Conservation (phyloP, 495 filamentous ascomycete species). For the Gamarada debralockiae region DNA sequence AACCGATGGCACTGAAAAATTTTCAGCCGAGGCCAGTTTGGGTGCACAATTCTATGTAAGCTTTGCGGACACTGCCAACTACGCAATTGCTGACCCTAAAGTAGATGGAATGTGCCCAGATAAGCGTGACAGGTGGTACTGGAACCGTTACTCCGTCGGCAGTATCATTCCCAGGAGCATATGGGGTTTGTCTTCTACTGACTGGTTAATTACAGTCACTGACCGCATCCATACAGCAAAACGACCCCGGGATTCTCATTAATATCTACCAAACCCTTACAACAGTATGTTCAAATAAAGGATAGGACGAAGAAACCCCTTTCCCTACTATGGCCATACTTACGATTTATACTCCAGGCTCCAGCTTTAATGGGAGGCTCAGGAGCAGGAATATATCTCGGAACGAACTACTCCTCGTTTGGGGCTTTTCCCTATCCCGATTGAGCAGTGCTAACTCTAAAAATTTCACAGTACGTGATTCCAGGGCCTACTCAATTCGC, state of each 20-base stretch:
- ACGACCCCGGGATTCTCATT: constrained; percentile 47
- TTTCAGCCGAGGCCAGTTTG: constrained; percentile 27
- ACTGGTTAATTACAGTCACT: too few species aligned
- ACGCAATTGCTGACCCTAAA: background rate
- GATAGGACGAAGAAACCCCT: too few species aligned
- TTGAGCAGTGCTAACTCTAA: too few species aligned
- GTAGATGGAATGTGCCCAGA: constrained; percentile 45
- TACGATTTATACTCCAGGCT: too few species aligned
- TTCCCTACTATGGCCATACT: too few species aligned
- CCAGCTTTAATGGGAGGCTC: too few species aligned
- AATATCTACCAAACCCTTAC: constrained; percentile 45
- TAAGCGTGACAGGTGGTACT: constrained; percentile 46
- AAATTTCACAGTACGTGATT: too few species aligned
- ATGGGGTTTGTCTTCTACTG: constrained; percentile 26
- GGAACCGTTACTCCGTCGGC: constrained; percentile 39
- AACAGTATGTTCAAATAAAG: too few species aligned
- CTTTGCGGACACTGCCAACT: background rate
- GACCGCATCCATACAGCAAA: constrained; percentile 18
- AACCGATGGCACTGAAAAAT: background rate
- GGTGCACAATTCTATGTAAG: constrained; percentile 49
- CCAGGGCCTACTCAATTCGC: constrained; percentile 14
- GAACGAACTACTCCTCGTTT: too few species aligned
- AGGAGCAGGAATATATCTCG: too few species aligned
- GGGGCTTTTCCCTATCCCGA: too few species aligned
- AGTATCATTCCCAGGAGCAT: constrained; percentile 53